phyloP scores from a whole-genome alignment of 352 stramenopile genomes.

The Plasmopara halstedii region DNA sequence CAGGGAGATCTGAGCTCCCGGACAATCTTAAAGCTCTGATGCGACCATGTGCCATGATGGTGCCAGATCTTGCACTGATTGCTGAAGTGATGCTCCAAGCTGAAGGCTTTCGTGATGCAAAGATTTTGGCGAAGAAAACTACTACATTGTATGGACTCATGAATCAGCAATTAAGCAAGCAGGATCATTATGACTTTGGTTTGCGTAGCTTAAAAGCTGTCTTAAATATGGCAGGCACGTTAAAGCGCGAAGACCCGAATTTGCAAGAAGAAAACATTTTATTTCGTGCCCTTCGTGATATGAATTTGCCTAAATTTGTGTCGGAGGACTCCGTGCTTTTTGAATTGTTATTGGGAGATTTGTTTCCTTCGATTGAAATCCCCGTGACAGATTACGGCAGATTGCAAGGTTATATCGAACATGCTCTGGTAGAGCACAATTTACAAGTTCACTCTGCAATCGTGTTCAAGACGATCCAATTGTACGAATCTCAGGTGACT shows the following conservation, averaged over 20 bases:
- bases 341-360: conserved; percentile 78
- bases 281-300: conserved; percentile 92
- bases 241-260: conserved; percentile 94
- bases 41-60: conserved; percentile 85
- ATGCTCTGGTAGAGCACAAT: conserved; percentile 75
- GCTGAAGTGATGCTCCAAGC: conserved; percentile 84
- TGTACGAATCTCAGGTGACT: conserved; percentile 93
- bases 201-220: conserved; percentile 78
- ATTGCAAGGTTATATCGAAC: conserved; percentile 84
- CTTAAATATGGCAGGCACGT: conserved; percentile 73
- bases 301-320: conserved; percentile 95
- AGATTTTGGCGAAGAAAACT: conserved; percentile 77
- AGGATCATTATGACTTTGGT: conserved; percentile 86
- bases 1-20: conserved; percentile 82
- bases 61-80: conserved; percentile 77
- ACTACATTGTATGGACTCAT: conserved; percentile 83
- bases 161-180: conserved; percentile 84
- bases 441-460: conserved; percentile 88
- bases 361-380: conserved; percentile 86
- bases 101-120: conserved; percentile 78
- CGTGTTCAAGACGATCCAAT: conserved; percentile 93
- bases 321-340: conserved; percentile 91
- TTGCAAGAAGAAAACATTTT: conserved; percentile 94
- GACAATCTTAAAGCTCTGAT: conserved; percentile 85
- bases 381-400: conserved; percentile 88